Base-by-base conservation (phyloP, 805 yeast genomes). In the Kluyveromyces siamensis region DNA sequence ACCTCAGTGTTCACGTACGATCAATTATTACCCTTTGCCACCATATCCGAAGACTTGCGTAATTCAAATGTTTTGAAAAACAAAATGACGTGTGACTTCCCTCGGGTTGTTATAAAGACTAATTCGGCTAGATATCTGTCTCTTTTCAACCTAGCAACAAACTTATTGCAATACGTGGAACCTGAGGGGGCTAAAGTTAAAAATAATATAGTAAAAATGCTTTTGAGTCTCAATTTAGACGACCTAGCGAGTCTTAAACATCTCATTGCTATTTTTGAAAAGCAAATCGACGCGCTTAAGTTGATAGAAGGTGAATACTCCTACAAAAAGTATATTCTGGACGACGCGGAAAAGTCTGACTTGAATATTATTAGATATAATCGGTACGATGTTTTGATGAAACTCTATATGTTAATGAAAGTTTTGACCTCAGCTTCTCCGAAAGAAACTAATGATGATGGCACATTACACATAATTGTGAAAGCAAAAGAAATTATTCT, bases 51-150 rank as follows among this genome's bases (percentile, higher is more conserved):
- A 21, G 68, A 55, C 14, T n/a, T 50, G 16, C 48, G 55, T 2
- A 55, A 67, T 27, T 63, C 57, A 8, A 54, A 55, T 4, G 39
- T 43, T 10, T 55, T 63, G n/a, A 61, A 73, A 36, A 72, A 81
- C 55, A 72, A 72, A 41, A 61, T 86, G 18, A 68, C 75, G 10
- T 75, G 87, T 13, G 88, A 84, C 56, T 72, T 87, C 44, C 95
- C 96, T 2, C 72, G 77, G 42, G 76, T 89, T 18, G 73, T 76
- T 6, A 74, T 88, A 1, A 71, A 80, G 6, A 77, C 88, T 47
- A 88, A 88, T 47, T 83, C 96, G 0, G 66, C 68, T 41, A 95
- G 88, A 59, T 90, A 87, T 61, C 72, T 73, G 53, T 73, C 88
- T 0, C 64, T 87, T 13, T 85, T 80, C 59, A 72, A 77, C 14